Percentiles rank a stretch among this genome's conserved stretches.
Evolutionary conservation across 1,139 yeast genomes (phyloP).

Genomic region (Kodamaea ohmeri): DNA sequence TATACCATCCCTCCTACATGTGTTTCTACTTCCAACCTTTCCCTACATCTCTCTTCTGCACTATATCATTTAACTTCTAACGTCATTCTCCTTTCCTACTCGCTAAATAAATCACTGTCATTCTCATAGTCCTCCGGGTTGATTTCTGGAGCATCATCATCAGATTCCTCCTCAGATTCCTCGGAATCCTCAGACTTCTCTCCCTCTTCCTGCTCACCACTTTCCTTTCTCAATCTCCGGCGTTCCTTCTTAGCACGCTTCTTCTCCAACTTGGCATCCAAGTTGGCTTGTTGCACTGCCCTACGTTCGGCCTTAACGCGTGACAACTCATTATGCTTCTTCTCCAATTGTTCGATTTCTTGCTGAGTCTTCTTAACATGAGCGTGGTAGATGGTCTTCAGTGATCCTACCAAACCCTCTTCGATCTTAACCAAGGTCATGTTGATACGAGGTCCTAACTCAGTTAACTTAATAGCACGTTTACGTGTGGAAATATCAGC

Average conservation of each 20-base stretch:
- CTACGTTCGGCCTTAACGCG: conserved; percentile 70
- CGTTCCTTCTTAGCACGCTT: conserved; percentile 73
- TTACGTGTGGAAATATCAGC: conserved; percentile 52
- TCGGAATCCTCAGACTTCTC: conserved; percentile 24
- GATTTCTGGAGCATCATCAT: conserved; percentile 33
- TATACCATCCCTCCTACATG: no score
- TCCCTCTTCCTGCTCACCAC: conserved; percentile 37
- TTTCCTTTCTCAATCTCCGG: conserved; percentile 63
- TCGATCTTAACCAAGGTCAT: conserved; percentile 81
- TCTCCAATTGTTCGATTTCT: conserved; percentile 63
- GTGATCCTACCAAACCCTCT: conserved; percentile 78
- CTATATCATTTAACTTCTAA: no score
- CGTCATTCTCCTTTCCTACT: no score
- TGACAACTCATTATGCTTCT: conserved; percentile 60
- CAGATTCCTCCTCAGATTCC: conserved; percentile 17
- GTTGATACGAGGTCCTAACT: conserved; percentile 88
- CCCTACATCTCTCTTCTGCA: not conserved
- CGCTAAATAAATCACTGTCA: conserved; percentile 50
- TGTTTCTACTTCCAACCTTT: not conserved
- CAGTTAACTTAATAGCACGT: conserved; percentile 89
- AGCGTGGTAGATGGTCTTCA: conserved; percentile 80
- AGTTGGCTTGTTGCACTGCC: conserved; percentile 75
- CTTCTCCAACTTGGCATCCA: conserved; percentile 70
- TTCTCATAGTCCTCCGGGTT: conserved; percentile 47
- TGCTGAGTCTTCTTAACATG: conserved; percentile 57